Evolutionary conservation across 768 basidiomycete genomes (phyloP), one percentile per base, ranked within the genome.

Genomic region (Lepiota venenata): DNA sequence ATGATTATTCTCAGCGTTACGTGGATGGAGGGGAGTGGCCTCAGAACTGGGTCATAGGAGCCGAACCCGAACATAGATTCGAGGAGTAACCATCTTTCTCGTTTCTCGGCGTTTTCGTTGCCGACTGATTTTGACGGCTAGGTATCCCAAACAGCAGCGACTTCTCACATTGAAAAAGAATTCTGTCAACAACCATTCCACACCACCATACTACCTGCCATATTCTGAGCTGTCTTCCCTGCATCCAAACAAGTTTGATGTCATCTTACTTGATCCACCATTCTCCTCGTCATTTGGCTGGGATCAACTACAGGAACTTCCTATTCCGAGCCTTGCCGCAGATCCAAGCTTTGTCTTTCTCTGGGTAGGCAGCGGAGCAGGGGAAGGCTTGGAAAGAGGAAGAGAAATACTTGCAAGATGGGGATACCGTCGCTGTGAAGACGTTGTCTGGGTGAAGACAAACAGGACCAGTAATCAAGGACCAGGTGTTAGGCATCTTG

Each of bases 381-480:
- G 87, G 2, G 92, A 91, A 46, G 97, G 94, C 0, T 76, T 99
- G 25, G 97, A 99, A 66, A 78, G 87, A 32, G 97, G 97, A 0
- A 74, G 95, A 32, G 96, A 98, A 68, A 75, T 95, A 22, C 78
- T 99, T 37, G 89, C 87, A 1, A 88, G 84, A 68, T 99, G 96
- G 95, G 97, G 96, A 3, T 96, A 93, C 65, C 75, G 93, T 40
- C 72, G 97, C 47, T 97, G 93, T 63, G 97, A 99, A 63, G 97
- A 99, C 65, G 91, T 99, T n/a, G 91, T 97, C 4, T 98, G 94
- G 95, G 88, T 97, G 52, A 93, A 93, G 73, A 95, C 93, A 43
- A 99, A 98, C 66, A 79, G 79, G 56, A 76, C 70, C 18, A 78
- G 73, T 20, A 88, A 89, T 66, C 75, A 75, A 14, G 90, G 90